Evolutionary conservation across 2,329 filamentous ascomycete genomes (phyloP), one percentile per base, ranked within the genome.

Genomic region (Teratosphaeria epicoccoides): DNA sequence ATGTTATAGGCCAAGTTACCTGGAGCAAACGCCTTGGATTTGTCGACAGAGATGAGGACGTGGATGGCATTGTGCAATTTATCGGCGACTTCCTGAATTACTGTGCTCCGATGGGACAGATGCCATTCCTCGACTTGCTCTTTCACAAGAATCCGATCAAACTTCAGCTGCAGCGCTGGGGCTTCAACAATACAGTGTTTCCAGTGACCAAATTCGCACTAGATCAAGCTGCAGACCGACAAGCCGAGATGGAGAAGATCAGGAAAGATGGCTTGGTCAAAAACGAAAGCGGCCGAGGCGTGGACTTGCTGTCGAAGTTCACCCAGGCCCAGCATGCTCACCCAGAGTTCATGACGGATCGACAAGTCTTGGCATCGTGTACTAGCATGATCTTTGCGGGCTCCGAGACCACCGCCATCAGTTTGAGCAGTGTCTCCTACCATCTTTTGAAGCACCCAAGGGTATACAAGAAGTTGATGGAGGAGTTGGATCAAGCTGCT

Each of bases 381-480:
- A 79, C 83, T n/a, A 81, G 76, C 52, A 87, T 87, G 83, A 71
- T 75, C 55, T 79, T 85, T 59, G 87, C 87, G 0, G 86, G 87
- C 3, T 84, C 80, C 2, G 87, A 93, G 67, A 91, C 87, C 0
- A 91, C 87, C 0, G 86, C 84, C 37, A 90, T 90, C 62, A 81
- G 79, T 6, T 74, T 90, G 0, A 79, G 79, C 5, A 76, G 82
- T 6, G 78, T 89, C 0, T 87, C 91, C 61, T 90, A 90, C 68
- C 83, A 82, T 66, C 70, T 90, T 3, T 73, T 89, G 29, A 83
- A 82, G 61, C 79, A 82, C 59, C 82, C 82, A 0, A 33, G 58
- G 0, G 74, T 74, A 12, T 77, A 85, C 54, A 62, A 66, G 2
- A 76, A 75, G 37, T 70, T 88, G 50, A 76, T 78, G 61, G 59